Base-by-base conservation (phyloP, 495 filamentous ascomycete species). In the Tuber microsphaerosporum region DNA sequence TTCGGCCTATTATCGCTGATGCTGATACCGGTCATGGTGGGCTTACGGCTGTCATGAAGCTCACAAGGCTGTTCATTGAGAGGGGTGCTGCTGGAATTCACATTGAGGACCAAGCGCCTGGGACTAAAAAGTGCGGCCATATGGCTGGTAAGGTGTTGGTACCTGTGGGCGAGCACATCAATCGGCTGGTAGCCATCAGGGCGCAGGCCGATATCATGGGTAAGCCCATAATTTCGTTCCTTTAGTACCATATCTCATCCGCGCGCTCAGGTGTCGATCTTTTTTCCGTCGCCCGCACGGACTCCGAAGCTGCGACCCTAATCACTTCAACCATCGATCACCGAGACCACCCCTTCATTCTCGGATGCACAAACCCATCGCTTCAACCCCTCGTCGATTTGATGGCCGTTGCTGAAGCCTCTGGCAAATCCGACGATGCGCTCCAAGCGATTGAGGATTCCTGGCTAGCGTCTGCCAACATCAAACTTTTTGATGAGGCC, bases 81-180 rank as follows among this genome's bases (percentile, higher is more conserved):
- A 93, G 94, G 81, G 95, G 95, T 82, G 95, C 95, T 46, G 95
- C 95, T 65, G 95, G 95, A 81, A 97, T 99, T 81, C 95, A 99
- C 84, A 97, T 99, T 78, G 95, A 99, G 85, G 95, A 99, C 83
- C 95, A 99, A 85, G 95, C 95, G 16, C 94, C 95, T 1, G 95
- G 95, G 61, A 99, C 95, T 51, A 99, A 99, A 89, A 99, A 99
- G 87, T 99, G 95, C 83, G 95, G 95, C 74, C 95, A 99, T 85
- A 99, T 99, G 95, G 95, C 95, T 77, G 95, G 95, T 80, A 99
- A 99, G 87, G 95, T 99, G 44, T 88, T 99, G 70, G 95, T 99
- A 71, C 95, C 95, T 51, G 97, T 98, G 84, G 91, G 89, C 86
- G 95, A 99, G 86, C 95, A 99, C 86, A 97, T 98, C 88, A 99